Evolutionary conservation across 192 early-diverging fungal species (phyloP), one percentile per base, ranked within the genome.

Genomic region (Jimgerdemannia flammicorona): DNA sequence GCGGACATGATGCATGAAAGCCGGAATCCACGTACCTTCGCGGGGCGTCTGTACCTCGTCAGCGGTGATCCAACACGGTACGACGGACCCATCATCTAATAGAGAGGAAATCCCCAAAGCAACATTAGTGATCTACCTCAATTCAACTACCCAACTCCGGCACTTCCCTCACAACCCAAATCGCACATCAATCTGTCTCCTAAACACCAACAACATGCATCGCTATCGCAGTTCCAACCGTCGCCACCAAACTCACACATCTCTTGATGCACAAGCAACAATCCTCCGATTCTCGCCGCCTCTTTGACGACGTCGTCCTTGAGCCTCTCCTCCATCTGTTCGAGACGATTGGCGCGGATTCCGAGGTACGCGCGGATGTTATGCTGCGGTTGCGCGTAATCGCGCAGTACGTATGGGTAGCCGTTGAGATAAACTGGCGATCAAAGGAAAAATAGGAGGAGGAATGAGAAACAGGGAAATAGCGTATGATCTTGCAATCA

Each of bases 221-320:
- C 29, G 29, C 29, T 29, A 29, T 29, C 29, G 29, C 29, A 29
- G 29, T 29, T 29, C 29, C 29, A 29, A 29, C 6, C 49, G 14
- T 14, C 49, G 0, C 6, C 79, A 43, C 4, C 44, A n/a, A 66
- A 77, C 79, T 71, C 72, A 80, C 79, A 69, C 14, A 80, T 49
- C 72, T 91, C 90, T 67, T 91, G 89, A 77, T 91, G 90, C 3
- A 89, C 90, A 1, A 91, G 79, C 10, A 91, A 71, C 29, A 91
- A 73, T 2, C 88, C 88, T 54, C 84, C 83, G 49, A 77, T 80
- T 29, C 68, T 69, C 11, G 41, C 40, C 10, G 80, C 70, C 79
- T 91, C 90, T 10, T 80, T 78, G 20, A 88, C 10, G 8, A 90
- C 80, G 73, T 91, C 90, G 8, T 83, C 85, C 71, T 88, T 89